Conservation (phyloP, 352 stramenopile species). For the Globisporangium cederbergense region DNA sequence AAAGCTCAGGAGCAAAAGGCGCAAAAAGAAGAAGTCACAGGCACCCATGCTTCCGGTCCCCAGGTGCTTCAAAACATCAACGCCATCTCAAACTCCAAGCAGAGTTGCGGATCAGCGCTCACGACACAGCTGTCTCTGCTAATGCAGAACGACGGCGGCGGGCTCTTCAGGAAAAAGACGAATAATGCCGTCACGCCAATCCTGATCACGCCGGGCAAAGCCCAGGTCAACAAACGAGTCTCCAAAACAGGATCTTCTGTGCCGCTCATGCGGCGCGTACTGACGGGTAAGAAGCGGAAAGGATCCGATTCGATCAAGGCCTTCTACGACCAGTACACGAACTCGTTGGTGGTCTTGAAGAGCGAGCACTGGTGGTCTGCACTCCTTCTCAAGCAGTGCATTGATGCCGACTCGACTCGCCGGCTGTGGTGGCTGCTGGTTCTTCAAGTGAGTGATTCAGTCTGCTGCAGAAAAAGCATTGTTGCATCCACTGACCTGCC, state of each 20-base stretch:
- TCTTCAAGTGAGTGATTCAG: conserved; percentile 18
- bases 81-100: neutral
- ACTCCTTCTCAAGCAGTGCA: conserved; percentile 28
- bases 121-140: neutral
- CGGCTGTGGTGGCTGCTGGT: conserved; percentile 51
- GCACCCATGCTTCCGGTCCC: neutral
- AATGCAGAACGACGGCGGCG: neutral
- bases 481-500: neutral
- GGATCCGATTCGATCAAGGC: conserved; percentile 11
- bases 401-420: conserved; percentile 46
- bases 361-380: conserved; percentile 10
- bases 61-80: neutral
- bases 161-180: conserved; percentile 9
- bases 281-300: conserved; percentile 20
- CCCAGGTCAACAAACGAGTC: neutral
- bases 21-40: neutral
- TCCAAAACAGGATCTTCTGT: neutral
- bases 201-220: neutral
- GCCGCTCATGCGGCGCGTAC: conserved; percentile 16
- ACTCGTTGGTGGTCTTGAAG: neutral
- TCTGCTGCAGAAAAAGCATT: neutral
- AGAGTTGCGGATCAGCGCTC: conserved; percentile 2
- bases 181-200: conserved; percentile 12
- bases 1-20: conserved; percentile 18
- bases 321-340: conserved; percentile 21